Conservation (phyloP, 345 rosid genomes). For the Noccaea bulbosa region DNA sequence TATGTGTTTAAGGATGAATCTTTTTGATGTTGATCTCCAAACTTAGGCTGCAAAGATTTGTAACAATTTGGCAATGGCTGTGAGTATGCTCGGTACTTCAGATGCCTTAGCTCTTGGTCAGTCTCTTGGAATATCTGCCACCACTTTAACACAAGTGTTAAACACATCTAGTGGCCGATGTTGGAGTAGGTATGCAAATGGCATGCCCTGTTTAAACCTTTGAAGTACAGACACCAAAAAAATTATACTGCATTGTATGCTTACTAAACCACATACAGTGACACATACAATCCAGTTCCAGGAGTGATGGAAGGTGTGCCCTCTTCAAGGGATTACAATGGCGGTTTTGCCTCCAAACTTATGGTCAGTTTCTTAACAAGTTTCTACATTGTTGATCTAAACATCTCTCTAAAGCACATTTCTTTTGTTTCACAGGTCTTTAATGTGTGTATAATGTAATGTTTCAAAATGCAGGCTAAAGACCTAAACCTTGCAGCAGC, state of each 20-base stretch:
- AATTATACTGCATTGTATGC: not conserved
- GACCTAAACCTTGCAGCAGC: slow-evolving; percentile 74
- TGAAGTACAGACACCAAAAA: not conserved
- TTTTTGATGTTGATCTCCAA: slow-evolving; percentile 4
- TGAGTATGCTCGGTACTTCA: slow-evolving; percentile 90
- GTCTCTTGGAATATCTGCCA: slow-evolving; percentile 72
- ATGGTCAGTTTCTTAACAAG: slow-evolving; percentile 58
- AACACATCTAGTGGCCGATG: slow-evolving; percentile 90
- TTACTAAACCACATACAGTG: slow-evolving; percentile 53
- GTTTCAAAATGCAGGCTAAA: slow-evolving; percentile 66
- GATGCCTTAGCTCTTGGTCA: slow-evolving; percentile 96
- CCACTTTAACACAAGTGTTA: slow-evolving; percentile 69
- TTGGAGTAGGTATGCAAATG: slow-evolving; percentile 77
- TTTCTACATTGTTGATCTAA: slow-evolving; percentile 2
- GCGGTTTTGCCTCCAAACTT: slow-evolving; percentile 83
- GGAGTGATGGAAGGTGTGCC: slow-evolving; percentile 98
- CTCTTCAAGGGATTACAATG: slow-evolving; percentile 73
- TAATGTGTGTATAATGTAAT: slow-evolving; percentile 3
- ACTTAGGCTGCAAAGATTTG: slow-evolving; percentile 92
- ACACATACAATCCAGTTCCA: slow-evolving; percentile 90
- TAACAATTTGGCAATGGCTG: slow-evolving; percentile 92
- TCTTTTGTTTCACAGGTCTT: slow-evolving; percentile 8
- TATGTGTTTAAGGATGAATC: not conserved
- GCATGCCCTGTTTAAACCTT: not conserved
- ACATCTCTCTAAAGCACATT: slow-evolving; percentile 1